Conservation (phyloP, 768 basidiomycete genomes). For the Boletus vinaceobasis region DNA sequence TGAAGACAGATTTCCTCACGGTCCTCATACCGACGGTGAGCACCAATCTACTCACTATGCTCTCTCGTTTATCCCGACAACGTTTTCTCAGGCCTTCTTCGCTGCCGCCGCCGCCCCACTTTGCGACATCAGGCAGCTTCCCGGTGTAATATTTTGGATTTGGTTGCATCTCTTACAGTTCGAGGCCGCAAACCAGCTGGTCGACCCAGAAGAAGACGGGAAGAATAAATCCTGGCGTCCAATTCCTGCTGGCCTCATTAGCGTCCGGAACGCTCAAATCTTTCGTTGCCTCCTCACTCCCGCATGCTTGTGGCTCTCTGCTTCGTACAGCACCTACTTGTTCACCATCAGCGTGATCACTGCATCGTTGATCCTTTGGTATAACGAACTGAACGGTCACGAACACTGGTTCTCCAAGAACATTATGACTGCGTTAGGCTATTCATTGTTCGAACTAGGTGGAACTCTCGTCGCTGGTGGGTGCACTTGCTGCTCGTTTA, state of each 20-base stretch:
- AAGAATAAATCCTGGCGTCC: slow-evolving; percentile 45
- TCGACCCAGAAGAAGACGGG: slow-evolving; percentile 40
- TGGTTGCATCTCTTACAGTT: slow-evolving; percentile 47
- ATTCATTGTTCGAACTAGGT: slow-evolving; percentile 37
- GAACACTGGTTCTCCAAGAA: slow-evolving; percentile 35
- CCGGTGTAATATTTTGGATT: slow-evolving; percentile 40
- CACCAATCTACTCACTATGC: neutral
- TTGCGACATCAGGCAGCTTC: slow-evolving; percentile 14
- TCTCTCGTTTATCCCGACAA: neutral
- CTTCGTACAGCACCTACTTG: slow-evolving; percentile 31
- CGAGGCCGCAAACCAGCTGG: slow-evolving; percentile 42
- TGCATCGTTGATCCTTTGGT: slow-evolving; percentile 30
- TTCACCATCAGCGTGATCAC: slow-evolving; percentile 32
- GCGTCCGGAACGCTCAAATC: slow-evolving; percentile 32
- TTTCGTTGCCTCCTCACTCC: slow-evolving; percentile 37
- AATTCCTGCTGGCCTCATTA: slow-evolving; percentile 43
- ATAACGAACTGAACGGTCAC: slow-evolving; percentile 35
- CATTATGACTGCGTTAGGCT: slow-evolving; percentile 35
- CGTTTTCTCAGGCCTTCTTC: slow-evolving; percentile 32
- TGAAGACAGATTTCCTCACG: slow-evolving; percentile 25
- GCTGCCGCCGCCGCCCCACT: slow-evolving; percentile 34
- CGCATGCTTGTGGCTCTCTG: slow-evolving; percentile 36
- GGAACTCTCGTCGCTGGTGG: slow-evolving; percentile 36
- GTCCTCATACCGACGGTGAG: slow-evolving; percentile 28
- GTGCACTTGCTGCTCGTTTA: neutral